Conservation (phyloP, 2,329 filamentous ascomycete genomes). For the Botrytis tulipae region DNA sequence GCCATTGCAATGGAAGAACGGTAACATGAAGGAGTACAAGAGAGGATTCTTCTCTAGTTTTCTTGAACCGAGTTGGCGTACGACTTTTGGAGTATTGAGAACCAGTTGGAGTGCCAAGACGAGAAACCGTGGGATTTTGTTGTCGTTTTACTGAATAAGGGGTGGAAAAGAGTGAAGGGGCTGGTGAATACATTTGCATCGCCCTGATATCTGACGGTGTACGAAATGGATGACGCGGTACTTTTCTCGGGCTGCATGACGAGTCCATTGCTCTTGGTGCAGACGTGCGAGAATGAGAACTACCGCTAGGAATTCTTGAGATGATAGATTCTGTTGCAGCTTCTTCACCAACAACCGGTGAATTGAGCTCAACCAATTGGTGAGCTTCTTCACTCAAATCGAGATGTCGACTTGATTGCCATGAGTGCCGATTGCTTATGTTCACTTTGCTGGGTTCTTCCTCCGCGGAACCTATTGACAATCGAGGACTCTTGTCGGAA, state of each 20-base stretch:
- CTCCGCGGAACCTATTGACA: conserved; percentile 36
- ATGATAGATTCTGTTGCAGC: conserved; percentile 44
- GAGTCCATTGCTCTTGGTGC: conserved; percentile 39
- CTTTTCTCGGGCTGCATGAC: conserved; percentile 49
- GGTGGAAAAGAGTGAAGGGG: conserved; percentile 55
- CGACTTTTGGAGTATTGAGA: conserved; percentile 31
- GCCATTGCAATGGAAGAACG: conserved; percentile 66
- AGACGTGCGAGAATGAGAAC: conserved; percentile 31
- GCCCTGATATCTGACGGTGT: conserved; percentile 68
- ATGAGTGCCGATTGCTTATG: conserved; percentile 10
- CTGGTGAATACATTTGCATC: conserved; percentile 69
- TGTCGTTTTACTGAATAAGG: conserved; percentile 53
- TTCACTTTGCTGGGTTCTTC: conserved; percentile 21
- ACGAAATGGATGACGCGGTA: conserved; percentile 62
- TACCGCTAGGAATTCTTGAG: conserved; percentile 42
- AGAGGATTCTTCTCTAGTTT: conserved; percentile 56
- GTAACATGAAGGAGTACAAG: conserved; percentile 78
- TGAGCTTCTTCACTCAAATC: conserved; percentile 18
- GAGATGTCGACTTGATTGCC: conserved; percentile 7
- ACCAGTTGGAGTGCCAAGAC: conserved; percentile 53
- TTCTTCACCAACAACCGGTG: conserved; percentile 35
- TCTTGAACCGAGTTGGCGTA: conserved; percentile 59
- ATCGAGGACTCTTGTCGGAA: conserved; percentile 28
- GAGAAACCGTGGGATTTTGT: conserved; percentile 49
- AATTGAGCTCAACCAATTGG: conserved; percentile 33